These are phyloP conservation scores for Vitis labrusca DNA, from an alignment of 164 flowering plant species.

Conservation along the genomic window DNA sequence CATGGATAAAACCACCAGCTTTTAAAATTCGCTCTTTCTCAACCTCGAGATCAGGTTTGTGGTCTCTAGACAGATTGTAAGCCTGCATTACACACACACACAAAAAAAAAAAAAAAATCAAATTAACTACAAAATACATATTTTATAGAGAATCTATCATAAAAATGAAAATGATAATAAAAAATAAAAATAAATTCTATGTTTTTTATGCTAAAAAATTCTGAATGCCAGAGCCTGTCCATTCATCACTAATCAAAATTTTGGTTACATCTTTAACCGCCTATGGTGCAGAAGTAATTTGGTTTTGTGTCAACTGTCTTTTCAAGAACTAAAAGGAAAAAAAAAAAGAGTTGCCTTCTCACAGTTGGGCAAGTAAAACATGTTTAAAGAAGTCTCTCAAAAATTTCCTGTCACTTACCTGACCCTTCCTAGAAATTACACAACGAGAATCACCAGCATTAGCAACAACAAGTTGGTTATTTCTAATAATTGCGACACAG, in stretches of 20 bases:
- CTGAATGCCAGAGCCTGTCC: not conserved
- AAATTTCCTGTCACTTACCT: conserved; percentile 45
- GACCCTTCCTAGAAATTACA: conserved; percentile 94
- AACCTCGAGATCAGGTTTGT: conserved; percentile 94
- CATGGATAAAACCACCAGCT: conserved; percentile 99
- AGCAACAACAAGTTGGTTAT: conserved; percentile 84
- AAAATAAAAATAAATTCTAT: too few species aligned
- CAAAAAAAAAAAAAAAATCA: not conserved
- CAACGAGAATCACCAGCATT: conserved; percentile 99
- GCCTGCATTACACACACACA: conserved; percentile 49
- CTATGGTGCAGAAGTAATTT: not conserved
- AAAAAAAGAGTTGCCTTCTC: not conserved
- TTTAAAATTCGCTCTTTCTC: conserved; percentile 91
- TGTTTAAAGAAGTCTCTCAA: not conserved
- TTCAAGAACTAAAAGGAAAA: not conserved
- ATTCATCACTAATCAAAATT: not conserved
- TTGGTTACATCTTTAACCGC: not conserved
- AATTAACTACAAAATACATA: not conserved
- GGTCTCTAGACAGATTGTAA: conserved; percentile 93
- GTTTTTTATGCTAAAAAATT: not conserved
- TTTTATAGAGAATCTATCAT: too few species aligned
- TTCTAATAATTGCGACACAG: conserved; percentile 85
- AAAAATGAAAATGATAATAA: too few species aligned
- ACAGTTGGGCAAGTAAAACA: not conserved
- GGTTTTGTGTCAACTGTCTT: too few species aligned